phyloP scores from a whole-genome alignment of 306 rosid species.

The barrel medic (Medicago truncatula) region DNA sequence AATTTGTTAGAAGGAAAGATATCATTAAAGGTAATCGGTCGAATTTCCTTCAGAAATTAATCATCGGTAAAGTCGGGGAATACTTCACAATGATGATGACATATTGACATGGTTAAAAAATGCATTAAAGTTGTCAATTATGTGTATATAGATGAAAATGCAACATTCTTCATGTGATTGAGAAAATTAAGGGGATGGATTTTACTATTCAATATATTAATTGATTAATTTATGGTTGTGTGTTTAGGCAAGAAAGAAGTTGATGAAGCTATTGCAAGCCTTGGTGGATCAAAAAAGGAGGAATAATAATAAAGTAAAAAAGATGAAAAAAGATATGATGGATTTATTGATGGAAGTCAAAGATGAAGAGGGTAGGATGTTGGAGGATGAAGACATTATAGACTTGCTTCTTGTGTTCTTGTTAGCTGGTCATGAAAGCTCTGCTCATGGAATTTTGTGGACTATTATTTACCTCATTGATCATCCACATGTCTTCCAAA shows the following conservation, averaged over 20 bases:
- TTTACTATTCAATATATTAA: not conserved
- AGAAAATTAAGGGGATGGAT: slow-evolving; percentile 6
- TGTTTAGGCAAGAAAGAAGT: slow-evolving; percentile 69
- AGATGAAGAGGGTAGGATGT: slow-evolving; percentile 63
- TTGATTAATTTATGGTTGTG: not conserved
- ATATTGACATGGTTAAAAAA: no score
- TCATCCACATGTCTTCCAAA: slow-evolving; percentile 53
- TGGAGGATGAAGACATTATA: slow-evolving; percentile 69
- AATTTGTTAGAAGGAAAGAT: no score
- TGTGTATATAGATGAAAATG: not conserved
- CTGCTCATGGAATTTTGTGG: slow-evolving; percentile 83
- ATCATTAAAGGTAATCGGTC: no score
- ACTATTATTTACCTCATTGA: slow-evolving; percentile 60
- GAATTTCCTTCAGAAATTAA: no score
- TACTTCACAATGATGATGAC: no score
- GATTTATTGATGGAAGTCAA: slow-evolving; percentile 65
- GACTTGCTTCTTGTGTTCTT: slow-evolving; percentile 73
- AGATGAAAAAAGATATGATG: slow-evolving; percentile 57
- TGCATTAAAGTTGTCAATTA: not conserved
- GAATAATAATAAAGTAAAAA: slow-evolving; percentile 22
- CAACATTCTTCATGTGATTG: not conserved
- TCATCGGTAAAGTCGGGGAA: no score
- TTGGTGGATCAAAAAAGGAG: slow-evolving; percentile 52
- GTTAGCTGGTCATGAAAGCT: slow-evolving; percentile 87
- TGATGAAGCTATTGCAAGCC: slow-evolving; percentile 55